Evolutionary conservation across 129 eudicot species (phyloP).

Genomic region (Flaveria brownii): DNA sequence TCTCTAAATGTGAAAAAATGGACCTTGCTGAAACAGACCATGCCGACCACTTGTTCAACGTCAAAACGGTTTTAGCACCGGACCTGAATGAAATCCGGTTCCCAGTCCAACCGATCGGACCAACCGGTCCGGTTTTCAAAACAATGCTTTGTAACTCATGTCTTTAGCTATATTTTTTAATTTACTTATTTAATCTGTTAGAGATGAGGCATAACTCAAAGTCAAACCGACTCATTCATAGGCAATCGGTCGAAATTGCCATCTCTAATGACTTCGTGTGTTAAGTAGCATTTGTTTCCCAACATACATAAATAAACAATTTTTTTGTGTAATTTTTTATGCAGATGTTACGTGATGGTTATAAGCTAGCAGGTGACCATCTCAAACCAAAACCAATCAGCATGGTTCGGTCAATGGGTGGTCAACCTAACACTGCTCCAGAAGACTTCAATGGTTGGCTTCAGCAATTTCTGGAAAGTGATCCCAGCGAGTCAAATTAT

Average conservation of each 20-base stretch:
- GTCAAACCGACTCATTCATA: neutral
- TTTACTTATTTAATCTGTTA: neutral
- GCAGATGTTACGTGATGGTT: slow-evolving; percentile 77
- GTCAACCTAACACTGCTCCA: slow-evolving; percentile 42
- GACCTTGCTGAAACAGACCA: neutral
- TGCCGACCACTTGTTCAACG: neutral
- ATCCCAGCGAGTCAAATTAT: slow-evolving; percentile 33
- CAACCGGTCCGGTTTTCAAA: neutral
- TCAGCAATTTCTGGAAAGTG: slow-evolving; percentile 43
- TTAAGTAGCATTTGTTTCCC: slow-evolving; percentile 20
- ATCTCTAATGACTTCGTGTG: neutral
- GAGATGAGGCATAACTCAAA: neutral
- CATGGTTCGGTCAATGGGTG: slow-evolving; percentile 33
- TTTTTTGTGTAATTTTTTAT: slow-evolving; percentile 25
- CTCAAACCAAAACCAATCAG: slow-evolving; percentile 56
- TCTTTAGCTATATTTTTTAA: neutral
- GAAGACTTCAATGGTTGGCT: slow-evolving; percentile 32
- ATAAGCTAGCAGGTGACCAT: slow-evolving; percentile 45
- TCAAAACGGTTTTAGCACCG: too few relatives aligned
- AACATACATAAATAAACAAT: neutral
- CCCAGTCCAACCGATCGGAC: too few relatives aligned
- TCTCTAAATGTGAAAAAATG: neutral
- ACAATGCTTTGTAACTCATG: neutral
- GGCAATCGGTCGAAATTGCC: neutral
- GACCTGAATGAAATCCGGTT: too few relatives aligned